Evolutionary conservation across 345 rosid species (phyloP).

Genomic region (Euphorbia lathyris): DNA sequence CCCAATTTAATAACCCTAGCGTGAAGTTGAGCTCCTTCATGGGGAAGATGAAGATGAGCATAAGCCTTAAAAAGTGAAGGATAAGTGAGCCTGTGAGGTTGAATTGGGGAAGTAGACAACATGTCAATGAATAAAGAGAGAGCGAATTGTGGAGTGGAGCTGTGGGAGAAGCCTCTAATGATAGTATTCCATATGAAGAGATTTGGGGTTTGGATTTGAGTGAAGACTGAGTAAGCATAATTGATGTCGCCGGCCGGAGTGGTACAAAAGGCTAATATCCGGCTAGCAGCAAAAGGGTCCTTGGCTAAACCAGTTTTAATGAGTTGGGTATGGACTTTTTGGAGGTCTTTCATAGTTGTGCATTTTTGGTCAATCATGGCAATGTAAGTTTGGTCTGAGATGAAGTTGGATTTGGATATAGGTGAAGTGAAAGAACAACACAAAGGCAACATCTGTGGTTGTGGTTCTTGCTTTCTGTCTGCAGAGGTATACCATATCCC

Average conservation of each 20-base stretch:
- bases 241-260: slow-evolving; percentile 55
- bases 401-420: slow-evolving; percentile 30
- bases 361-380: slow-evolving; percentile 49
- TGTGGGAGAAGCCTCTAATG: slow-evolving; percentile 65
- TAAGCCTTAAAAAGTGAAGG: slow-evolving; percentile 82
- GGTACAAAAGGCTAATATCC: slow-evolving; percentile 60
- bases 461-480: slow-evolving; percentile 12
- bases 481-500: too few species aligned
- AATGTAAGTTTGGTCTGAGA: slow-evolving; percentile 41
- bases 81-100: slow-evolving; percentile 67
- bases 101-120: slow-evolving; percentile 38
- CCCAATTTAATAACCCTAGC: slow-evolving; percentile 67
- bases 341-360: slow-evolving; percentile 56
- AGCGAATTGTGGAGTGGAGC: slow-evolving; percentile 53
- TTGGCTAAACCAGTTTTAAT: slow-evolving; percentile 63
- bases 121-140: slow-evolving; percentile 52
- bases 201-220: slow-evolving; percentile 43
- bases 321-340: slow-evolving; percentile 57
- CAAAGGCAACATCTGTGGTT: slow-evolving; percentile 22
- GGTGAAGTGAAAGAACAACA: slow-evolving; percentile 26
- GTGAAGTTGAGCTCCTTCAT: slow-evolving; percentile 60
- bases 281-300: slow-evolving; percentile 52
- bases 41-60: slow-evolving; percentile 47
- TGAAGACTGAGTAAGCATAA: slow-evolving; percentile 58
- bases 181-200: slow-evolving; percentile 70